Evolutionary conservation across 2,329 filamentous ascomycete genomes (phyloP), one percentile per base, ranked within the genome.

Genomic region (Xylariales sp.): DNA sequence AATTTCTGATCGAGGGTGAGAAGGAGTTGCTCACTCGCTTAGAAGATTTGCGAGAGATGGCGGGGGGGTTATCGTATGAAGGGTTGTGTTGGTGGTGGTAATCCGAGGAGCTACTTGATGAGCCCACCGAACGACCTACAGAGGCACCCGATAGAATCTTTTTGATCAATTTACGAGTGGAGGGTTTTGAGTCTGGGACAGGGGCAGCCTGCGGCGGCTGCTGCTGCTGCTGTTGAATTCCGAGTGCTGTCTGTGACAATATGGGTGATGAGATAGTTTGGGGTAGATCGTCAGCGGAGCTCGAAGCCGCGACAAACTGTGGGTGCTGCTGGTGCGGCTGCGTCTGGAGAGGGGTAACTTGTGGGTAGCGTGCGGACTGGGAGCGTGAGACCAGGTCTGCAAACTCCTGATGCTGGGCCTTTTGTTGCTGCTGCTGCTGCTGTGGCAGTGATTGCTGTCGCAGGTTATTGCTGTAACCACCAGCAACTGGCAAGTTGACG

Each of bases 41-140:
- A 30, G 78, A 82, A 21, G 71, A 66, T 48, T 74, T 66, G 46
- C 76, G 76, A 47, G 60, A 65, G 33, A 79, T 58, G 35, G 68
- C 67, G 33, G 59, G 47, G 42, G 63, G 65, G 51, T 70, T 73
- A 52, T 74, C 70, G 66, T 75, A 72, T 37, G 63, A 55, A 51
- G 41, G 23, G 46, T 33, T 48, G 35, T 47, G 43, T 49, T 50
- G 48, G 33, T 44, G 33, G 18, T 46, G 38, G 32, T 45, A 47
- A 38, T 14, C n/a, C 13, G 32, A 24, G 18, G 34, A 31, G 11
- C 20, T 64, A 46, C 67, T 63, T 40, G 62, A 61, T 44, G 77
- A 67, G 25, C 27, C 18, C 10, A 28, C 35, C 13, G 28, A 27
- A 13, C 28, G 27, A 16, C 27, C 31, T 10, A 17, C 35, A 11